Conservation (phyloP, 2,329 filamentous ascomycete genomes). For the Penicillium sp. region DNA sequence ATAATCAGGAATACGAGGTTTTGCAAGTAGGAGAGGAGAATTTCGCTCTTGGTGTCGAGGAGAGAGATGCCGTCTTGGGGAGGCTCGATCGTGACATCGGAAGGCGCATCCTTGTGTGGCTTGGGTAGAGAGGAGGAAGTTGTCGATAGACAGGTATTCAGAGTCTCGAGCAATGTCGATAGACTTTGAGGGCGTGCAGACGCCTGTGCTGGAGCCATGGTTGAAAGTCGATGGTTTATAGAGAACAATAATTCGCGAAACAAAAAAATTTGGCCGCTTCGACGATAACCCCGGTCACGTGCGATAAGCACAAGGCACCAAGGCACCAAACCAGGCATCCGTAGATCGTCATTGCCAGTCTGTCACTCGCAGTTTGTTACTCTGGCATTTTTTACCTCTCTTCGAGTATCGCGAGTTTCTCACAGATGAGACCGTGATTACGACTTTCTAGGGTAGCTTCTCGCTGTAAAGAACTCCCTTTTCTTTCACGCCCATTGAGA, state of each 20-base stretch:
- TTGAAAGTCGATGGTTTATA: background rate
- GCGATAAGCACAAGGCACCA: background rate
- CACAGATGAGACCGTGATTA: constrained; percentile 3
- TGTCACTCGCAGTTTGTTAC: constrained; percentile 10
- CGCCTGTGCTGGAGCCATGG: constrained; percentile 28
- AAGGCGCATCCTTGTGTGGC: constrained; percentile 34
- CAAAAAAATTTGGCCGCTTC: constrained; percentile 11
- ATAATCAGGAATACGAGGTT: constrained; percentile 87
- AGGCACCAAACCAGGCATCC: background rate
- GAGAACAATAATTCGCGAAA: background rate
- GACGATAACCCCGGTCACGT: constrained; percentile 13
- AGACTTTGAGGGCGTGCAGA: constrained; percentile 27
- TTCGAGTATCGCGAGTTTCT: constrained; percentile 4
- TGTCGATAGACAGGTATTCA: constrained; percentile 36
- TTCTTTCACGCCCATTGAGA: background rate
- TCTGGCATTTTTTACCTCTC: background rate
- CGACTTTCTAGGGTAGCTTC: background rate
- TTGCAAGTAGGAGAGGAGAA: constrained; percentile 94
- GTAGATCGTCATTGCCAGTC: constrained; percentile 7
- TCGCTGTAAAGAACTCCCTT: background rate
- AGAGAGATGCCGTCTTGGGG: constrained; percentile 87
- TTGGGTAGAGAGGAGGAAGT: constrained; percentile 38
- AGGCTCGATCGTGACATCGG: constrained; percentile 69
- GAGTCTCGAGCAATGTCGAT: constrained; percentile 32
- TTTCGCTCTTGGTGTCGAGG: constrained; percentile 92